Conservation (phyloP, 768 basidiomycete genomes). For the Galerina marginata region DNA sequence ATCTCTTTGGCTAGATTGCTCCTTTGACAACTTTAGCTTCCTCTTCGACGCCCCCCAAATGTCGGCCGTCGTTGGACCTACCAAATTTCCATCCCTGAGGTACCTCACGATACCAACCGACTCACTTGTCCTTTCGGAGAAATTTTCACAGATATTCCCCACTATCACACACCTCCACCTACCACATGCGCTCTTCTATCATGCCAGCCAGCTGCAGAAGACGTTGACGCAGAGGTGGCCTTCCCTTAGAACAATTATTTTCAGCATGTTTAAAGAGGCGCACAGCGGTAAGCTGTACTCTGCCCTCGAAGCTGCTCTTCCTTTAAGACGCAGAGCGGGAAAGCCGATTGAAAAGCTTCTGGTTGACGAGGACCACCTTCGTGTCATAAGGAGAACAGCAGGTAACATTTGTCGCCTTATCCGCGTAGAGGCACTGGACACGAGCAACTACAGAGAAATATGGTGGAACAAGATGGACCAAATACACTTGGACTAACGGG, state of each 20-base stretch:
- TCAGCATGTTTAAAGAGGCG: conserved; percentile 33
- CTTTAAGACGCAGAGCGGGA: conserved; percentile 16
- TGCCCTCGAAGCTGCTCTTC: conserved; percentile 22
- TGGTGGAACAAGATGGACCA: conserved; percentile 33
- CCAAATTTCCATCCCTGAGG: conserved; percentile 36
- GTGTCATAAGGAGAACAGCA: conserved; percentile 9
- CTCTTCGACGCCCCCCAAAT: conserved; percentile 29
- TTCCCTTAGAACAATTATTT: conserved; percentile 30
- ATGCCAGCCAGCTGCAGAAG: conserved; percentile 21
- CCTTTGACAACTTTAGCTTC: conserved; percentile 24
- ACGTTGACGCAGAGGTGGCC: conserved; percentile 21
- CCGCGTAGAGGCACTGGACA: conserved; percentile 21
- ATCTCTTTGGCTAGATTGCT: conserved; percentile 41
- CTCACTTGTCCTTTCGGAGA: conserved; percentile 23
- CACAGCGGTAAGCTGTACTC: conserved; percentile 23
- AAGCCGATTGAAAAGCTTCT: conserved; percentile 30
- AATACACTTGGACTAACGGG: not conserved
- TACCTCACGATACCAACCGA: conserved; percentile 38
- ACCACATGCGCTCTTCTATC: conserved; percentile 28
- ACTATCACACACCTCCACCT: conserved; percentile 38
- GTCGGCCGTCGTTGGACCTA: conserved; percentile 2
- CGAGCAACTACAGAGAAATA: conserved; percentile 33
- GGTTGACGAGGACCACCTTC: conserved; percentile 34
- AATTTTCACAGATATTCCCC: conserved; percentile 33
- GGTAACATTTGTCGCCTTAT: conserved; percentile 10